These are phyloP conservation scores for Podospora appendiculata DNA, from an alignment of 495 filamentous ascomycete species.

Conservation along the genomic window DNA sequence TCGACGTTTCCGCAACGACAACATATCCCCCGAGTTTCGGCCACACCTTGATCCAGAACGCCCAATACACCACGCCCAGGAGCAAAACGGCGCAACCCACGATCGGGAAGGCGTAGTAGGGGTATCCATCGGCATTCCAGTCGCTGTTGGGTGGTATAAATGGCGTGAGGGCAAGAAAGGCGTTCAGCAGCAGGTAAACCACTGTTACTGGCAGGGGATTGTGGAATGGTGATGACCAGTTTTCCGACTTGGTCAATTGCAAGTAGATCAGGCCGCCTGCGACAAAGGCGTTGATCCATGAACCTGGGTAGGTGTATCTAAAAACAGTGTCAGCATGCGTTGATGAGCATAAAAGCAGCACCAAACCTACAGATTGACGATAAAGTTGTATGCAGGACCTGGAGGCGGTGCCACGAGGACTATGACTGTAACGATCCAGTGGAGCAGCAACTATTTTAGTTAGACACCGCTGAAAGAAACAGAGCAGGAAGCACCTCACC, in stretches of 20 bases:
- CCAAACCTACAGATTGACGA: conserved; percentile 40
- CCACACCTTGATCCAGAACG: conserved; percentile 39
- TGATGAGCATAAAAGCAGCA: conserved; percentile 6
- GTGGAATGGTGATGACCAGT: conserved; percentile 35
- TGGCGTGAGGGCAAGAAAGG: conserved; percentile 43
- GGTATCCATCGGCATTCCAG: conserved; percentile 40
- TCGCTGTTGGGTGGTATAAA: conserved; percentile 44
- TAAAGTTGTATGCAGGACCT: conserved; percentile 35
- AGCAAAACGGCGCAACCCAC: conserved; percentile 41
- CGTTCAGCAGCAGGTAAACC: conserved; percentile 40
- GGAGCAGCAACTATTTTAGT: conserved; percentile 40
- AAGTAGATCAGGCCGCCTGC: conserved; percentile 43
- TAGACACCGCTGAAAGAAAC: conserved; percentile 35
- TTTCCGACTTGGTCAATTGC: conserved; percentile 32
- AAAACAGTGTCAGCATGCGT: conserved; percentile 14
- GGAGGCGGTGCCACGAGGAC: conserved; percentile 43
- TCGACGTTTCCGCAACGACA: conserved; percentile 32
- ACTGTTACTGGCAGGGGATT: conserved; percentile 38
- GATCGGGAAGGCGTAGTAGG: conserved; percentile 47
- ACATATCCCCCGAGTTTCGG: conserved; percentile 39
- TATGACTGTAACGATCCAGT: conserved; percentile 42
- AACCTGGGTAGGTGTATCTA: conserved; percentile 41
- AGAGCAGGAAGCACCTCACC: conserved; percentile 23
- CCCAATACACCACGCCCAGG: conserved; percentile 44
- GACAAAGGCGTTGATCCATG: conserved; percentile 47